Evolutionary conservation across 208 protist species (phyloP).

Genomic region (Trypanosoma cruzi): DNA sequence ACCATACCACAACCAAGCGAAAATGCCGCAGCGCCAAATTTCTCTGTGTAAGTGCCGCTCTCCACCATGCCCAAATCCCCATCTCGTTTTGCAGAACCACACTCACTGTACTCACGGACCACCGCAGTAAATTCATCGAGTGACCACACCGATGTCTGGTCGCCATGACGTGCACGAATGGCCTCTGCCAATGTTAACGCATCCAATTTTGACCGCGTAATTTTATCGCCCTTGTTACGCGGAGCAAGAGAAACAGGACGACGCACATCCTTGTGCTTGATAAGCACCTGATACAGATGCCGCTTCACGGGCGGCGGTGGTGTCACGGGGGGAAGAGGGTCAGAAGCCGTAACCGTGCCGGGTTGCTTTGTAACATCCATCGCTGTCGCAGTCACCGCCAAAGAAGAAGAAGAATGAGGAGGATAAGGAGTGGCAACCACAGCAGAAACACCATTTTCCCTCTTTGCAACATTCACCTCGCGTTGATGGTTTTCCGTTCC

Average conservation of each 20-base stretch:
- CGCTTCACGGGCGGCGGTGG: conserved; percentile 12
- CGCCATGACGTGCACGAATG: conserved; percentile 41
- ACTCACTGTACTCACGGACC: conserved; percentile 76
- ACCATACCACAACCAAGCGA: conserved; percentile 55
- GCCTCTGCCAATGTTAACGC: conserved; percentile 64
- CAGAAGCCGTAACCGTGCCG: not conserved
- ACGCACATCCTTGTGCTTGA: conserved; percentile 89
- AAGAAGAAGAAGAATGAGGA: not conserved
- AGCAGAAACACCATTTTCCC: not conserved
- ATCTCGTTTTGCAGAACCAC: conserved; percentile 47
- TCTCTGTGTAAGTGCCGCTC: conserved; percentile 67
- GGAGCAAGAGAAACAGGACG: conserved; percentile 61
- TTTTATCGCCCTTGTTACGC: conserved; percentile 71
- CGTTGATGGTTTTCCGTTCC: not conserved
- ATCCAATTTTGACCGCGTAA: conserved; percentile 77
- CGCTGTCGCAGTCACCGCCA: not conserved
- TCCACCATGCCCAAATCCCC: conserved; percentile 83
- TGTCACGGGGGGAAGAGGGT: not conserved
- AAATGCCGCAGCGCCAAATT: conserved; percentile 75
- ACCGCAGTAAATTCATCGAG: conserved; percentile 62
- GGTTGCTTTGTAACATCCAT: not conserved
- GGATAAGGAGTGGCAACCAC: not conserved
- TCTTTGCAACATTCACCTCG: not conserved
- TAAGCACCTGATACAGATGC: conserved; percentile 83
- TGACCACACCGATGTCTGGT: conserved; percentile 45